These are phyloP conservation scores for Penicillium egyptiacum DNA, from an alignment of 495 filamentous ascomycete genomes.

Conservation along the genomic window DNA sequence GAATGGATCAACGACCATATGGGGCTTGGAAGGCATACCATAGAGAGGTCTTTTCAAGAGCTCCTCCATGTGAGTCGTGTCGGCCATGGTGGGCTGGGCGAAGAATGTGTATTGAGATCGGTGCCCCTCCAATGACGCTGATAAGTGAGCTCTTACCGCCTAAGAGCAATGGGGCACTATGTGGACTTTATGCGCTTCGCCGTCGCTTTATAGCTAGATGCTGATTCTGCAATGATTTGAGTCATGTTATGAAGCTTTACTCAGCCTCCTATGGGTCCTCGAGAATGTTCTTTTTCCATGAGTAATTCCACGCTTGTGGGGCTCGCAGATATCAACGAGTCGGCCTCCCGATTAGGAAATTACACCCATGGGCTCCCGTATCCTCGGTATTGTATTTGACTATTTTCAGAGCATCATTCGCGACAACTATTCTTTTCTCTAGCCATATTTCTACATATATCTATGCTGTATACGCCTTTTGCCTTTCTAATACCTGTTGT, in stretches of 20 bases:
- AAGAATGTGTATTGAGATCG: constrained; percentile 13
- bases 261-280: not conserved
- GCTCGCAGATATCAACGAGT: constrained; percentile 4
- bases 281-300: not conserved
- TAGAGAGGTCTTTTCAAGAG: constrained; percentile 65
- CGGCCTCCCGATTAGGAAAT: constrained; percentile 11
- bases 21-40: constrained; percentile 30
- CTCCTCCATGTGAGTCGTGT: constrained; percentile 41
- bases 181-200: not conserved
- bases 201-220: constrained; percentile 1
- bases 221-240: not conserved
- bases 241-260: not conserved
- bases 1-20: not conserved
- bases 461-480: not conserved
- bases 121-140: constrained; percentile 28
- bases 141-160: constrained; percentile 25
- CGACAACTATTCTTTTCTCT: not conserved
- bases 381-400: not conserved
- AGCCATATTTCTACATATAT: not conserved
- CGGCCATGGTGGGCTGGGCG: constrained; percentile 22
- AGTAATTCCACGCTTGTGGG: not conserved
- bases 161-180: constrained; percentile 12
- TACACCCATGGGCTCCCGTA: not conserved
- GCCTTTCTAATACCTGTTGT: not conserved
- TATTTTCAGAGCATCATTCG: not conserved